These are phyloP conservation scores for Mimosa pudica DNA, from an alignment of 306 rosid genomes.

Conservation along the genomic window DNA sequence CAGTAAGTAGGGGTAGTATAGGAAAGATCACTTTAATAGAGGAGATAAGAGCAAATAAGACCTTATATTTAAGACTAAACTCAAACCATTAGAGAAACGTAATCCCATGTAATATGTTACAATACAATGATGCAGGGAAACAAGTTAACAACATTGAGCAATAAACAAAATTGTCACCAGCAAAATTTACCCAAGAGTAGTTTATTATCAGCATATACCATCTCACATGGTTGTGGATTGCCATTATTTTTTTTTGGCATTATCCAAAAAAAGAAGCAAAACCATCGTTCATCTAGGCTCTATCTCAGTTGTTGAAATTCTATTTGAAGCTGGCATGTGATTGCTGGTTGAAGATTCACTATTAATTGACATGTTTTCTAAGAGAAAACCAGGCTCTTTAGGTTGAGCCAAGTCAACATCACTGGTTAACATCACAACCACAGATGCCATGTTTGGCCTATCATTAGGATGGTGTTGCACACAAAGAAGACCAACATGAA, in stretches of 20 bases:
- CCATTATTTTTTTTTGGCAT: too few species aligned
- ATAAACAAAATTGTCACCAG: neutral
- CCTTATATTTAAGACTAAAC: too few species aligned
- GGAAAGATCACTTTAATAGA: too few species aligned
- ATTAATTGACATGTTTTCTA: neutral
- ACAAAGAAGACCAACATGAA: conserved; percentile 53
- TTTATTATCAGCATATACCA: too few species aligned
- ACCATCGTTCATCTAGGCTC: neutral
- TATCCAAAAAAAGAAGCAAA: neutral
- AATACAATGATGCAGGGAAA: neutral
- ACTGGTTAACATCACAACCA: conserved; percentile 47
- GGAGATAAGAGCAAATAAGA: too few species aligned
- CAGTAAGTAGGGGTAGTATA: too few species aligned
- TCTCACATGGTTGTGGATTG: too few species aligned
- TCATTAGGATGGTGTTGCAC: conserved; percentile 48
- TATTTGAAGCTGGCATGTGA: neutral
- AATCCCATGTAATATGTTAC: too few species aligned
- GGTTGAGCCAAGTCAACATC: conserved; percentile 45
- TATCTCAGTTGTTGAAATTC: neutral
- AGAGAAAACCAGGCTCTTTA: conserved; percentile 38
- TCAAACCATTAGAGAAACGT: too few species aligned
- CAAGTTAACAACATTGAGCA: neutral
- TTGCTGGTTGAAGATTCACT: neutral
- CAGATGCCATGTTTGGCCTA: conserved; percentile 49
- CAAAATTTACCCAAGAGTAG: neutral